Evolutionary conservation across 2,329 filamentous ascomycete species (phyloP).

Genomic region (Tolypocladium ophioglossoides): DNA sequence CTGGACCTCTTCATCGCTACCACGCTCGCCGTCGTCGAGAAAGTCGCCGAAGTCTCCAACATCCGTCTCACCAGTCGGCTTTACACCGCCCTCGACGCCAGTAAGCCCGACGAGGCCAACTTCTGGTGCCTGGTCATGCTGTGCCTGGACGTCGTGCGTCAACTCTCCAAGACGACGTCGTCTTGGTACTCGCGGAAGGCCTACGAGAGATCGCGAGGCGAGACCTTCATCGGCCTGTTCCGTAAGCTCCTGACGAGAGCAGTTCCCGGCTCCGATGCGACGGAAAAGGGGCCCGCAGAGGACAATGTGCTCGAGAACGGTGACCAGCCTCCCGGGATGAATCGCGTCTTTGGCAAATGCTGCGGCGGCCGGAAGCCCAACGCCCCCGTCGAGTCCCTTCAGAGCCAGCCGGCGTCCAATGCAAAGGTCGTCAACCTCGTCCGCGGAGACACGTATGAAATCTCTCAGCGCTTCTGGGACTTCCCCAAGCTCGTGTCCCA

Average conservation of each 20-base stretch:
- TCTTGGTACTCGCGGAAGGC: slow-evolving; percentile 76
- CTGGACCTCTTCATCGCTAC: slow-evolving; percentile 65
- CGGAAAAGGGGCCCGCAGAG: slow-evolving; percentile 20
- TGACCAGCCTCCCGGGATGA: not conserved
- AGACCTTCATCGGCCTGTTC: slow-evolving; percentile 35
- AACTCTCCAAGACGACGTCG: slow-evolving; percentile 23
- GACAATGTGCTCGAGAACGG: slow-evolving; percentile 1
- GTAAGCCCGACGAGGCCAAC: slow-evolving; percentile 16
- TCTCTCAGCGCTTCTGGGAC: slow-evolving; percentile 82
- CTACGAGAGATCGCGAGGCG: slow-evolving; percentile 76
- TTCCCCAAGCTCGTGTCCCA: slow-evolving; percentile 66
- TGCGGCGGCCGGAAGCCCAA: slow-evolving; percentile 11
- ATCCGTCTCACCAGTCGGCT: slow-evolving; percentile 26
- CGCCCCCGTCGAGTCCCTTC: not conserved
- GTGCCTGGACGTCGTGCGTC: slow-evolving; percentile 18
- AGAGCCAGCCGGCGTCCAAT: slow-evolving; percentile 58
- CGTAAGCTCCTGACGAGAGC: slow-evolving; percentile 26
- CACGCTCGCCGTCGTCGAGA: slow-evolving; percentile 46
- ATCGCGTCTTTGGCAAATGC: slow-evolving; percentile 8
- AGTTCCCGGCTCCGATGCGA: slow-evolving; percentile 26
- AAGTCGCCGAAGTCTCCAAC: slow-evolving; percentile 25
- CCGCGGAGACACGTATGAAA: slow-evolving; percentile 71
- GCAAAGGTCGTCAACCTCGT: slow-evolving; percentile 87
- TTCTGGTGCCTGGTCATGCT: slow-evolving; percentile 28
- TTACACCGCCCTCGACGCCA: slow-evolving; percentile 21